Evolutionary conservation across 805 yeast species (phyloP).

Genomic region (Starmerella tilneyi): DNA sequence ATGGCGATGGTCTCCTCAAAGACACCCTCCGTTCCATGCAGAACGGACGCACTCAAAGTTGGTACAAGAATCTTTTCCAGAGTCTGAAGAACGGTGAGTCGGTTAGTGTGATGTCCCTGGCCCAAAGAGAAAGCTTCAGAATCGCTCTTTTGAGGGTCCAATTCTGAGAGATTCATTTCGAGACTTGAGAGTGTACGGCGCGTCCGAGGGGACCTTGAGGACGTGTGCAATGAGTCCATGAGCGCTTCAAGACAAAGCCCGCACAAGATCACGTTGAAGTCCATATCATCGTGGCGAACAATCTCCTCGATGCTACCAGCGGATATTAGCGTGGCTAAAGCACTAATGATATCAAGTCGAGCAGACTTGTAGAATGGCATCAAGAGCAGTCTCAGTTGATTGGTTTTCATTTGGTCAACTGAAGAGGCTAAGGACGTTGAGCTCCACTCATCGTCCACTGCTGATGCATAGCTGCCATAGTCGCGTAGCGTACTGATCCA

Average conservation of each 20-base stretch:
- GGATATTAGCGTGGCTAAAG: conserved; percentile 42
- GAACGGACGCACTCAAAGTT: conserved; percentile 44
- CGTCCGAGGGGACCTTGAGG: neutral
- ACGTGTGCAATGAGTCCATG: conserved; percentile 33
- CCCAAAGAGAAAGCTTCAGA: neutral
- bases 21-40: conserved; percentile 26
- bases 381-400: conserved; percentile 34
- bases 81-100: conserved; percentile 37
- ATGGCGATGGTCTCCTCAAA: conserved; percentile 68
- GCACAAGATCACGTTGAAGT: conserved; percentile 41
- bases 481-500: conserved; percentile 75
- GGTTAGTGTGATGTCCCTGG: neutral
- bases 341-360: conserved; percentile 74
- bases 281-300: neutral
- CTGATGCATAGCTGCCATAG: conserved; percentile 55
- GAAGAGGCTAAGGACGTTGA: conserved; percentile 25
- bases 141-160: neutral
- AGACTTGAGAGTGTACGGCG: too few species aligned
- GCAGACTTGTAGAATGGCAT: conserved; percentile 43
- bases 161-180: neutral
- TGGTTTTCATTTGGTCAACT: conserved; percentile 30
- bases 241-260: conserved; percentile 75
- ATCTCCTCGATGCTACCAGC: conserved; percentile 31
- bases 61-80: conserved; percentile 49
- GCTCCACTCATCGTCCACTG: conserved; percentile 31